Evolutionary conservation across 176 grass and related monocot genomes (phyloP).

Genomic region (Oryza glumipatula): DNA sequence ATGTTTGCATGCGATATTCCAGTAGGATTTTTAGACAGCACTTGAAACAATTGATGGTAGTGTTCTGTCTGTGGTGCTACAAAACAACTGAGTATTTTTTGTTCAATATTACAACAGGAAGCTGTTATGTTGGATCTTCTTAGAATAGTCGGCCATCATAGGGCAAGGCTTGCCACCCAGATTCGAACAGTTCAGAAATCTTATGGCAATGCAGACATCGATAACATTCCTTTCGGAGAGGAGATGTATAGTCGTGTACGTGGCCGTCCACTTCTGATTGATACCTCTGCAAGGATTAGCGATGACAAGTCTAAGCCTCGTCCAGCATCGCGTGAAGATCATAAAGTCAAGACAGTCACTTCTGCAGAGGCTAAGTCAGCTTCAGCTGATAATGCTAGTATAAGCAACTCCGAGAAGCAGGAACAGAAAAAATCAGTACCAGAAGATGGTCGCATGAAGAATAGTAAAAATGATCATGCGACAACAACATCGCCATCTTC

Average conservation of each 20-base stretch:
- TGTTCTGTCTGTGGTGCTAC: neutral
- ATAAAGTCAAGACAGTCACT: constrained; percentile 54
- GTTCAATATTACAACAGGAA: constrained; percentile 71
- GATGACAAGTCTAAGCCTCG: constrained; percentile 68
- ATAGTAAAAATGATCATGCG: constrained; percentile 46
- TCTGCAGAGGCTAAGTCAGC: constrained; percentile 44
- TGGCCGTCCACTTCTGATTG: constrained; percentile 75
- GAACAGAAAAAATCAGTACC: constrained; percentile 57
- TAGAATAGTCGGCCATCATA: constrained; percentile 94
- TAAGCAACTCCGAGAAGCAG: constrained; percentile 69
- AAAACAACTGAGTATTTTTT: constrained; percentile 34
- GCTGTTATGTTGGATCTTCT: constrained; percentile 93
- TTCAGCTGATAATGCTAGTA: constrained; percentile 42
- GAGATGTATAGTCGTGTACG: constrained; percentile 59
- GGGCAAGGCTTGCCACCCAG: constrained; percentile 94
- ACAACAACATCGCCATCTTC: constrained; percentile 17
- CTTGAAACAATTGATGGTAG: constrained; percentile 18
- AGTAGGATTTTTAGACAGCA: constrained; percentile 20
- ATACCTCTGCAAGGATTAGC: constrained; percentile 69
- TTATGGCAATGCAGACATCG: constrained; percentile 84
- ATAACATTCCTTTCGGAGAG: constrained; percentile 93
- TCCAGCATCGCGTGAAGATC: constrained; percentile 56
- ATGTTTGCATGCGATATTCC: constrained; percentile 11
- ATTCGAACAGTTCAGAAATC: constrained; percentile 98
- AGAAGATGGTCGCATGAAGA: constrained; percentile 53